Percentiles rank a stretch among this genome's conserved stretches.
Evolutionary conservation across 331 rosid genomes (phyloP).

Genomic region (Acacia concinna): DNA sequence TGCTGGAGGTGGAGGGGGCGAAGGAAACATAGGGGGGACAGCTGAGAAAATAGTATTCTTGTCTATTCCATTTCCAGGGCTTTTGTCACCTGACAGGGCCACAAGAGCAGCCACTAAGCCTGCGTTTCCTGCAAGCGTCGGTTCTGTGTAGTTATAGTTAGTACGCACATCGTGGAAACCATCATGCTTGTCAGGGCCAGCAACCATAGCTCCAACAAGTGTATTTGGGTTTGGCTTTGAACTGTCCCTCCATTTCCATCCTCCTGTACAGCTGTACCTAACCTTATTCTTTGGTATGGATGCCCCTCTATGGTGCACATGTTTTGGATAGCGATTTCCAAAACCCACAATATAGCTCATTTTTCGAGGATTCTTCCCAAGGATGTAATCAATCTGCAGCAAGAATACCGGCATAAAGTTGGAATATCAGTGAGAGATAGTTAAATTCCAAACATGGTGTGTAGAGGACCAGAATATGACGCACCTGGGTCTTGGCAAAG

Average conservation of each 20-base stretch:
- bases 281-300: constrained; percentile 70
- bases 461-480: background rate
- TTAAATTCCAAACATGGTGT: background rate
- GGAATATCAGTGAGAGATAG: background rate
- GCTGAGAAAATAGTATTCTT: constrained; percentile 75
- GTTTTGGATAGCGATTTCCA: constrained; percentile 67
- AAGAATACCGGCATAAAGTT: background rate
- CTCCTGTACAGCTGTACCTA: constrained; percentile 70
- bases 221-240: constrained; percentile 59
- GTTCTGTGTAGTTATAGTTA: constrained; percentile 77
- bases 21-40: constrained; percentile 82
- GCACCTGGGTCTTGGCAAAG: constrained; percentile 69
- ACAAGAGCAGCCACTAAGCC: constrained; percentile 71
- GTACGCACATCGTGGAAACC: constrained; percentile 68
- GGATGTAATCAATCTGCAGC: constrained; percentile 69
- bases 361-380: constrained; percentile 69
- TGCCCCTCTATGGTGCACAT: constrained; percentile 74
- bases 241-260: constrained; percentile 79
- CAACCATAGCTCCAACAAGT: constrained; percentile 73
- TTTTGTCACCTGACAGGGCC: constrained; percentile 62
- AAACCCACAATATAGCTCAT: constrained; percentile 72
- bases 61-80: constrained; percentile 41
- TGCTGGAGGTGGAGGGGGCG: constrained; percentile 83
- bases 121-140: constrained; percentile 76
- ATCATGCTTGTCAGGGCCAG: constrained; percentile 70